Conservation (phyloP, 2,329 filamentous ascomycete species). For the Aspergillus sp. region DNA sequence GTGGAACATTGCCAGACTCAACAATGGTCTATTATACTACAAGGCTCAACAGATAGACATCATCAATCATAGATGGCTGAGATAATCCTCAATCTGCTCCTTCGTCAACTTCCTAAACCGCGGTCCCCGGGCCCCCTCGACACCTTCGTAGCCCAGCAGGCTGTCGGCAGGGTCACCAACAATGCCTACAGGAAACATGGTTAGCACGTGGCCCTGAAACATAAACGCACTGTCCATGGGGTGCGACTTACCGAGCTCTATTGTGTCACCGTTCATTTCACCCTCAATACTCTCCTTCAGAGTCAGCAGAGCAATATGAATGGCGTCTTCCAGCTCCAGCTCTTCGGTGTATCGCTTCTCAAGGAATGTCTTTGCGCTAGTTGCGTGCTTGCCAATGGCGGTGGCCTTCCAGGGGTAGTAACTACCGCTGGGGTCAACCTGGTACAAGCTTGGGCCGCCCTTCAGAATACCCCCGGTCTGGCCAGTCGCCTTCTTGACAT, state of each 20-base stretch:
- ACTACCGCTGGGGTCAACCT: conserved; percentile 96
- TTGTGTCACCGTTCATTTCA: conserved; percentile 97
- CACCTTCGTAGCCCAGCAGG: conserved; percentile 68
- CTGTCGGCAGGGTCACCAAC: conserved; percentile 92
- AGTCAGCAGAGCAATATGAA: conserved; percentile 94
- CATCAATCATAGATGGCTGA: conserved; percentile 80
- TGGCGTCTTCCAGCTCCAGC: conserved; percentile 92
- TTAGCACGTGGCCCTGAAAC: background rate
- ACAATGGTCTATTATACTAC: conserved; percentile 21
- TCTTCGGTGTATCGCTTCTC: conserved; percentile 99
- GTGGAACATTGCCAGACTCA: conserved; percentile 16
- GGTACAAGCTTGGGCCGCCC: conserved; percentile 94
- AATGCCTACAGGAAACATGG: conserved; percentile 59
- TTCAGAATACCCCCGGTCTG: conserved; percentile 96
- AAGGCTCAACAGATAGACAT: conserved; percentile 13
- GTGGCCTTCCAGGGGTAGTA: conserved; percentile 99
- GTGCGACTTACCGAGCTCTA: conserved; percentile 74
- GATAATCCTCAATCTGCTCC: conserved; percentile 98
- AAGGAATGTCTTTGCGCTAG: conserved; percentile 96
- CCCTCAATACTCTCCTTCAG: conserved; percentile 99
- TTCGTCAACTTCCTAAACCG: conserved; percentile 66
- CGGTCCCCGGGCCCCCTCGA: conserved; percentile 37
- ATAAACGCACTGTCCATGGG: background rate
- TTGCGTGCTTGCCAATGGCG: conserved; percentile 96
- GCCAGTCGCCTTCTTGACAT: conserved; percentile 63